Evolutionary conservation across 2,329 filamentous ascomycete genomes (phyloP), one percentile per base, ranked within the genome.

Genomic region (Neofusicoccum umdonicola): DNA sequence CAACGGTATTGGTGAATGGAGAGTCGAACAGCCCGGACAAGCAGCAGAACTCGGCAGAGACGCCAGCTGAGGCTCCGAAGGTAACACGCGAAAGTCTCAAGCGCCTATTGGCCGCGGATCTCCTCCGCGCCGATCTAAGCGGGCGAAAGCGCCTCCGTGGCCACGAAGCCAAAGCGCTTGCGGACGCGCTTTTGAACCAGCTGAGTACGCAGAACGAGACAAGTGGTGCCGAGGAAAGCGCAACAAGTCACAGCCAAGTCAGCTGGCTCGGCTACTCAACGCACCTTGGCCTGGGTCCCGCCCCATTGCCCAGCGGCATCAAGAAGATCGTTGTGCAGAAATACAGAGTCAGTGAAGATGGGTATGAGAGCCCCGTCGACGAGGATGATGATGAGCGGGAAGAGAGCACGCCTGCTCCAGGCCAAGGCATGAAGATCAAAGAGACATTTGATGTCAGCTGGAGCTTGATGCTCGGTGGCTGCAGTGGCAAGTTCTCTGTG

Each of bases 1-100:
- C 84, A 0, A 81, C 82, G 9, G 75, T 85, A 2, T 78, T 85
- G 7, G 79, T 86, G 22, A 86, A 85, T 56, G 84, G 84, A 54
- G 79, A 82, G 69, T 62, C 62, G 12, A 56, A 64, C 57, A 65
- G 63, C 39, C 63, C 63, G 6, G 52, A 60, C 34, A 37, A 37
- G 51, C 54, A 64, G 69, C 76, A 56, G 3, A 39, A 42, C 35
- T 48, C 34, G 11, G 12, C 41, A 11, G 37, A 17, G 15, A 7
- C 17, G 8, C 31, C 17, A 12, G 22, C 7, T 4, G 50, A 41
- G 35, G n/a, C 44, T 2, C 51, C 62, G 3, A 57, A 37, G 34
- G 37, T 61, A 41, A 69, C 75, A 2, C 74, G 76, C 12, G 81
- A 82, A 65, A 73, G 73, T 9, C 69, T 83, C 9, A 81, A 82